These are phyloP conservation scores for Pelargonium australe DNA, from an alignment of 441 rosid species.

Conservation along the genomic window DNA sequence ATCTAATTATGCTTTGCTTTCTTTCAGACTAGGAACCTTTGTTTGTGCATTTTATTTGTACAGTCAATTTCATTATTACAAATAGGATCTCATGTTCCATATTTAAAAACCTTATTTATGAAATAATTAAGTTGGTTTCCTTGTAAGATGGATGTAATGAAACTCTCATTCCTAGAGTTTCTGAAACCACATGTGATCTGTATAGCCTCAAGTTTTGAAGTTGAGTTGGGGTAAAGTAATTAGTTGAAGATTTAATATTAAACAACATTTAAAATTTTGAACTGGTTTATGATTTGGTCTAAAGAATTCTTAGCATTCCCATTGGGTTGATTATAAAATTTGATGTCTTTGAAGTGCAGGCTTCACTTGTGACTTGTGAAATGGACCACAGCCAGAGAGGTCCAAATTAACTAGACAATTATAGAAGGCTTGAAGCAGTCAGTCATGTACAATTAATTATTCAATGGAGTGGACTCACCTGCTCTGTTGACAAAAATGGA, in stretches of 20 bases:
- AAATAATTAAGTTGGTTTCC: too few species aligned
- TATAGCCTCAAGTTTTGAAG: not conserved
- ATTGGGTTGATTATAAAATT: not conserved
- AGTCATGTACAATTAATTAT: not conserved
- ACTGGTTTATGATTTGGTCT: not conserved
- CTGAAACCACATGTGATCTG: not conserved
- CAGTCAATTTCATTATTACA: too few species aligned
- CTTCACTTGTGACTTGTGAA: not conserved
- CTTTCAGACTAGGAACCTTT: too few species aligned
- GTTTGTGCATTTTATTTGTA: too few species aligned
- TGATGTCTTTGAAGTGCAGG: not conserved
- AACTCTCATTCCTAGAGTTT: too few species aligned
- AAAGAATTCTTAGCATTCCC: not conserved
- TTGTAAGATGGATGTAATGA: too few species aligned
- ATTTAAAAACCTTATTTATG: too few species aligned
- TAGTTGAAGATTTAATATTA: not conserved
- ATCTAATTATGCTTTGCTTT: too few species aligned
- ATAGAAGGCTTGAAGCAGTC: not conserved
- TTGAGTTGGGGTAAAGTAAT: not conserved
- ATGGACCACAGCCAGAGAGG: not conserved
- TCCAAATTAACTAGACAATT: not conserved
- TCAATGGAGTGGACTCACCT: slow-evolving; percentile 36
- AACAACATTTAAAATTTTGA: not conserved
- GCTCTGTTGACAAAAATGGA: slow-evolving; percentile 35
- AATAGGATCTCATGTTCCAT: too few species aligned